These are phyloP conservation scores for Phytophthora rubi DNA, from an alignment of 352 stramenopile genomes.

Conservation along the genomic window DNA sequence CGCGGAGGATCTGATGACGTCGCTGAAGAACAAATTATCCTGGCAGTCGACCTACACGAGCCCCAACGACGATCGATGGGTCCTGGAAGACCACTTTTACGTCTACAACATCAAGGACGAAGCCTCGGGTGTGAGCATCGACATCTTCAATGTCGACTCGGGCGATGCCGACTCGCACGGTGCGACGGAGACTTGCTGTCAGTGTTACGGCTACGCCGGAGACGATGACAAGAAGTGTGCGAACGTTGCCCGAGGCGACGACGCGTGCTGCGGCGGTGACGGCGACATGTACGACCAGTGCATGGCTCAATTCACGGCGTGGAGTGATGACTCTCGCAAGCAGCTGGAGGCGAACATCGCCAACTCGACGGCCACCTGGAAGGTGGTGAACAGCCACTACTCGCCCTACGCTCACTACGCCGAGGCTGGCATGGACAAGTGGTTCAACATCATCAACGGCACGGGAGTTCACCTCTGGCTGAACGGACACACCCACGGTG, in stretches of 20 bases:
- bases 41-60: constrained; percentile 54
- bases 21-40: constrained; percentile 50
- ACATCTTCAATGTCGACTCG: constrained; percentile 66
- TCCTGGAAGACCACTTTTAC: constrained; percentile 60
- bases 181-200: constrained; percentile 53
- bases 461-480: constrained; percentile 45
- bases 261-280: constrained; percentile 43
- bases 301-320: constrained; percentile 43
- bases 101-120: constrained; percentile 44
- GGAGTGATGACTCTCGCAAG: constrained; percentile 50
- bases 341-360: constrained; percentile 44
- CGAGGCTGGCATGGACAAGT: constrained; percentile 39
- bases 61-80: constrained; percentile 58
- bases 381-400: constrained; percentile 70
- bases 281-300: constrained; percentile 50
- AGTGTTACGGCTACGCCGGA: constrained; percentile 59
- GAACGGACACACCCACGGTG: constrained; percentile 63
- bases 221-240: constrained; percentile 45
- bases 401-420: constrained; percentile 56
- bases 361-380: constrained; percentile 64
- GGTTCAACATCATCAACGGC: constrained; percentile 49
- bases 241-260: constrained; percentile 45
- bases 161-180: constrained; percentile 57
- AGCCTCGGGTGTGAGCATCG: constrained; percentile 46
- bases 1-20: constrained; percentile 28